These are phyloP conservation scores for Oryza punctata DNA, from an alignment of 176 grass and related monocot genomes.

Conservation along the genomic window DNA sequence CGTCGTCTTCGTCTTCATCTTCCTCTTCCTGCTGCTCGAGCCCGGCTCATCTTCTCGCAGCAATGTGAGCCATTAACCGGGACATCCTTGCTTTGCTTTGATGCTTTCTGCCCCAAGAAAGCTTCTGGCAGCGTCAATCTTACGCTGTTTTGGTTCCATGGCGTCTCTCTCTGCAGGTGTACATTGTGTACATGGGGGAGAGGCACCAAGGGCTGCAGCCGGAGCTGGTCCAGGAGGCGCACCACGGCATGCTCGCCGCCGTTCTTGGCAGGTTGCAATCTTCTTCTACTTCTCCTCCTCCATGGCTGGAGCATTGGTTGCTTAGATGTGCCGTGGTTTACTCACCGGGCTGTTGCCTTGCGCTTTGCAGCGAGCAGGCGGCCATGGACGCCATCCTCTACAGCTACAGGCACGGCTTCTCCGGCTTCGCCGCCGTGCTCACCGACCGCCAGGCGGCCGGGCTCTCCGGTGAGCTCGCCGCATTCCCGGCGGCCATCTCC, in stretches of 20 bases:
- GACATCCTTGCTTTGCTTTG: neutral
- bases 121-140: neutral
- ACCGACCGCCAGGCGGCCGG: conserved; percentile 57
- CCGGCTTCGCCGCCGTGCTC: conserved; percentile 89
- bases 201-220: conserved; percentile 40
- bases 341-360: conserved; percentile 6
- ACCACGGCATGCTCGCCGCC: conserved; percentile 76
- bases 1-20: neutral
- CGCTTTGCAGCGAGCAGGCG: conserved; percentile 58
- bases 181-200: conserved; percentile 98
- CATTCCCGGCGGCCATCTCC: neutral
- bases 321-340: neutral
- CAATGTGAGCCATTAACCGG: conserved; percentile 56
- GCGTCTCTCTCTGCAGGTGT: conserved; percentile 57
- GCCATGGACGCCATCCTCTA: conserved; percentile 79
- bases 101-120: neutral
- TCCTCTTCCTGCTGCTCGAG: conserved; percentile 40
- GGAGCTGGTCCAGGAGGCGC: conserved; percentile 54
- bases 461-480: conserved; percentile 58
- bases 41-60: conserved; percentile 46
- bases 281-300: neutral
- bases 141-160: neutral
- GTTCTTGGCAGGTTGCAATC: conserved; percentile 76
- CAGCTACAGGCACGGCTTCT: conserved; percentile 93
- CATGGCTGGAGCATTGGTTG: neutral